Percentiles rank a stretch among this genome's conserved stretches.
These are phyloP conservation scores for Colletotrichum viniferum DNA, from an alignment of 2,329 filamentous ascomycete species.

Conservation along the genomic window DNA sequence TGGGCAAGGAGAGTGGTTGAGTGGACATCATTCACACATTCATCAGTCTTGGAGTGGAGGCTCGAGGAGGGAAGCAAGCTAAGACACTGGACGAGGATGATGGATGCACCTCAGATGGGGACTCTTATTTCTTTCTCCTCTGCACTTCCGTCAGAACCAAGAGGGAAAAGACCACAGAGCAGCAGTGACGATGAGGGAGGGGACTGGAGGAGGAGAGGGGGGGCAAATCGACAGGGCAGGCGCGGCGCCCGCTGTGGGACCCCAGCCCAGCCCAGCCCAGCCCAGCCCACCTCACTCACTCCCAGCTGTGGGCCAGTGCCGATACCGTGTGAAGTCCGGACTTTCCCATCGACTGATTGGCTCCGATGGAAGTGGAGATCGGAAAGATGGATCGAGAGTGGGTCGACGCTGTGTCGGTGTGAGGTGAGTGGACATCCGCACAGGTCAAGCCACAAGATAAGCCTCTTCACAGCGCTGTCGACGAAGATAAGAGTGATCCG, in stretches of 20 bases:
- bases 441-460: neutral
- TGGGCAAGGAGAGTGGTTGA: neutral
- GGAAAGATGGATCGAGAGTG: neutral
- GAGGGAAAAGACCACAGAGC: neutral
- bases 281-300: neutral
- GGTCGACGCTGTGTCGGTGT: neutral
- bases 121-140: neutral
- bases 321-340: neutral
- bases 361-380: neutral
- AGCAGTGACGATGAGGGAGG: neutral
- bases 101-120: neutral
- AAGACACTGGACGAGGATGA: neutral
- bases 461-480: neutral
- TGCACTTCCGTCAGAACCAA: neutral
- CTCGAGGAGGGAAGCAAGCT: neutral
- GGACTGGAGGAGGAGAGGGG: neutral
- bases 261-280: neutral
- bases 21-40: conserved; percentile 1
- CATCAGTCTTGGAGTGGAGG: neutral
- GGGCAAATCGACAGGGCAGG: neutral
- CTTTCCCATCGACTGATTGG: neutral
- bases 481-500: neutral
- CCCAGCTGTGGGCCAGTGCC: neutral
- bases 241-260: conserved; percentile 6
- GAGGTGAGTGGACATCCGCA: neutral